Base-by-base conservation (phyloP, 495 filamentous ascomycete genomes). In the Xylaria telfairii region DNA sequence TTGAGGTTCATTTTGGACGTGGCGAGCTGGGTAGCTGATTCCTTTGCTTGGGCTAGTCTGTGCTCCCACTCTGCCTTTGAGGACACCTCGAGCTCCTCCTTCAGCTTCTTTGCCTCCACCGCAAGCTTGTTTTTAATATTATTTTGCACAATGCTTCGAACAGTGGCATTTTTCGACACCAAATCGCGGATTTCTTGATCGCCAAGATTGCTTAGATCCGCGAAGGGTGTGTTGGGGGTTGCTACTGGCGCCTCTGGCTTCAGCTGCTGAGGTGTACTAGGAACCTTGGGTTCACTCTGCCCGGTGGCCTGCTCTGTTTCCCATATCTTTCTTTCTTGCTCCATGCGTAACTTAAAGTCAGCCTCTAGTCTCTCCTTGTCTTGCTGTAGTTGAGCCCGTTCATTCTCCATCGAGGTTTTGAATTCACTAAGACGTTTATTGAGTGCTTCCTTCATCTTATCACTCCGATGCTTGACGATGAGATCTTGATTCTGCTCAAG, bases 401-500 rank as follows among this genome's bases (percentile, higher is more conserved):
- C 80, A 32, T 78, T 73, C 9, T 88, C 82, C 71, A 87, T 84
- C 67, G 86, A 81, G n/a, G 80, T 68, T 44, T 82, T 77, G 37
- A 87, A 83, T 68, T 95, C 92, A 5, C 79, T 83, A 7, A 97
- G 82, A 75, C 91, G 93, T 73, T 86, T 90, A 67, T 90, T 92
- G 69, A 93, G 87, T 13, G 86, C 80, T 24, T 85, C 85, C 78
- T 93, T 95, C 86, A 96, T 88, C 75, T 87, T 89, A 9, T 94
- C 90, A 1, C 90, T 87, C 39, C 92, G 87, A 67, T 85, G 83
- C 72, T 92, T 90, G 63, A 92, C 77, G 67, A 88, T 90, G 54
- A 65, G 75, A 53, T 88, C 83, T 4, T 84, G 77, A 7, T 83
- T 81, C 0, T 90, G 85, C 66, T 91, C 88, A 19, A 87, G 73